Percentiles rank a stretch among this genome's conserved stretches.
These are phyloP conservation scores for Triticum turgidum DNA, from an alignment of 176 grass and related monocot species.

Conservation along the genomic window DNA sequence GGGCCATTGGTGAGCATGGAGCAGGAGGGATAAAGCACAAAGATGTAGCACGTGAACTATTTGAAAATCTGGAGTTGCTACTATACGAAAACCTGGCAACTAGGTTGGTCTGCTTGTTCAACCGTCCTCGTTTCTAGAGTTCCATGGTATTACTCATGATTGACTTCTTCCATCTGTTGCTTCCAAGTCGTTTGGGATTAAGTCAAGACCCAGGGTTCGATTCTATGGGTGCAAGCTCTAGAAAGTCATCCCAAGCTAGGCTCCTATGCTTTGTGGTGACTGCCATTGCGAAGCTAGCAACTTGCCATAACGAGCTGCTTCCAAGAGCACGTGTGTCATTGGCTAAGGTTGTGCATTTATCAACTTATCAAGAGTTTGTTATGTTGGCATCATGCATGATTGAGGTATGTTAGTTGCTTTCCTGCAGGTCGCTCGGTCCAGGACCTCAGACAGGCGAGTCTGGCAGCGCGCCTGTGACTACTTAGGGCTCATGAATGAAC, in stretches of 20 bases:
- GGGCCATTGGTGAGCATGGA: constrained; percentile 93
- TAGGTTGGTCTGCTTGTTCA: constrained; percentile 49
- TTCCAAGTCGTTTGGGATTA: constrained; percentile 66
- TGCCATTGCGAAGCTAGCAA: constrained; percentile 88
- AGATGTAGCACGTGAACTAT: constrained; percentile 87
- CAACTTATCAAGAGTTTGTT: constrained; percentile 15
- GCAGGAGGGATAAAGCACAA: constrained; percentile 72
- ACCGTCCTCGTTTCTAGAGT: neutral
- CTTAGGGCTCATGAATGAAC: constrained; percentile 91
- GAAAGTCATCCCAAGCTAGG: constrained; percentile 78
- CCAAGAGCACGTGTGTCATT: constrained; percentile 77
- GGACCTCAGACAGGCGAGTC: constrained; percentile 77
- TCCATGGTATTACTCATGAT: neutral
- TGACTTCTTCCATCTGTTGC: constrained; percentile 41
- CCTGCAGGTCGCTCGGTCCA: constrained; percentile 73
- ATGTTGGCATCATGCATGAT: neutral
- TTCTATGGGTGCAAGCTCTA: constrained; percentile 54
- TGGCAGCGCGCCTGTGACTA: constrained; percentile 87
- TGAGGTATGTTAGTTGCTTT: constrained; percentile 10
- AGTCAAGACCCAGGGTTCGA: constrained; percentile 73
- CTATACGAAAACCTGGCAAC: constrained; percentile 90
- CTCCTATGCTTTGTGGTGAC: constrained; percentile 96
- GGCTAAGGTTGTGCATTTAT: constrained; percentile 62
- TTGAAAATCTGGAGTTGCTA: constrained; percentile 89
- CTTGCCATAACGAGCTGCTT: constrained; percentile 89